Evolutionary conservation across 1,284 basidiomycete genomes (phyloP), one percentile per base, ranked within the genome.

Genomic region (Cutaneotrichosporon dermatis): DNA sequence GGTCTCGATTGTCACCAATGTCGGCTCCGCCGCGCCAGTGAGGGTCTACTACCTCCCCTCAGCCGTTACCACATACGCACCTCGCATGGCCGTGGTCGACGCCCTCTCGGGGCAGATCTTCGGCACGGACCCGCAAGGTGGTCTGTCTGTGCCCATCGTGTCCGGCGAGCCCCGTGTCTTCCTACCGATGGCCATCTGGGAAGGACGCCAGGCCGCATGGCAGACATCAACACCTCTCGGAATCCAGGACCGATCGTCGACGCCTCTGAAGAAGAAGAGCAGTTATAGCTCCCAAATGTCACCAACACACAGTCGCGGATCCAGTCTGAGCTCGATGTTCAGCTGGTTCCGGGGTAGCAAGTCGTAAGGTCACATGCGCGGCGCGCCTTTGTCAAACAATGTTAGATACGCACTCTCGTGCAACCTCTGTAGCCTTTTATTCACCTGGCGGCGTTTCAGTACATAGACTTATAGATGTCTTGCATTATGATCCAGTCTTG

Each of bases 1-100:
- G 63, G 80, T 89, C 51, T 78, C 84, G 6, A 80, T 89, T 13
- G 73, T 90, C 54, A 85, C 86, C 15, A 89, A 89, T 76, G 76
- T 79, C 36, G 88, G 88, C 41, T 76, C 79, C 7, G 72, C 69
- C 42, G 67, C 74, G 11, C 74, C 80, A 1, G 75, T 71, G 33
- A 61, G 66, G 4, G 69, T 67, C 6, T 58, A 73, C 13, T 63
- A 72, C 55, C 61, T 76, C 9, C 58, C 66, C 0, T 60, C 70
- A 10, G 34, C 49, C 0, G 64, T 68, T 12, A 75, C 81, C 0
- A 76, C 78, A 1, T 86, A 81, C 74, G 70, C 77, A 44, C 73
- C 79, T 0, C 77, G 79, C 45, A 79, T 84, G 66, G 76, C 69
- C n/a, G 76, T 89, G 8, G 81, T 88, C 34, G 86, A 89, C 64